Conservation (phyloP, 1,284 basidiomycete species). For the Cutaneotrichosporon dermatis region DNA sequence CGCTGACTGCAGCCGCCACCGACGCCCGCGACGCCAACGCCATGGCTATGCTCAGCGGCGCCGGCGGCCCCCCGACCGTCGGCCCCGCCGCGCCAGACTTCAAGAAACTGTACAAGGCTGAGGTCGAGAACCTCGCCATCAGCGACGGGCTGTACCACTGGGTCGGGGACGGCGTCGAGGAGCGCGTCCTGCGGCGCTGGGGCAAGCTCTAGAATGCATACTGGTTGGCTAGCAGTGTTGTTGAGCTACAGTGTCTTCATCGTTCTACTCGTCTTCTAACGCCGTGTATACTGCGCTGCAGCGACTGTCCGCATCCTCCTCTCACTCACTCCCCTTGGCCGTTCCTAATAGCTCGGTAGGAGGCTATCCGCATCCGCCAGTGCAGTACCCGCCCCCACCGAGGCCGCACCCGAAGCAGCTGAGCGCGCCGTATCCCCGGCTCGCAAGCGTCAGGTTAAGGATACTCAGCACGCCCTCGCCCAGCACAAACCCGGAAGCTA, state of each 20-base stretch:
- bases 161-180: conserved; percentile 74
- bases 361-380: conserved; percentile 33
- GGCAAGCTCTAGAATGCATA: conserved; percentile 50
- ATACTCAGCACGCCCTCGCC: conserved; percentile 87
- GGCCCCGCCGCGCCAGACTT: conserved; percentile 69
- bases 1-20: conserved; percentile 60
- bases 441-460: conserved; percentile 68
- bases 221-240: too few relatives aligned
- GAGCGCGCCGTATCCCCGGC: conserved; percentile 64
- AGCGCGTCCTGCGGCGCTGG: conserved; percentile 69
- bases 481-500: conserved; percentile 91
- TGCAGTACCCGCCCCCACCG: conserved; percentile 57
- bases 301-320: too few relatives aligned
- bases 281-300: not conserved
- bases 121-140: conserved; percentile 89
- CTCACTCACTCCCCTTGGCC: too few relatives aligned
- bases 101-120: conserved; percentile 82
- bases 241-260: not conserved
- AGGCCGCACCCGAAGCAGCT: conserved; percentile 75
- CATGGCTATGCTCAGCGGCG: conserved; percentile 63
- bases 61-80: conserved; percentile 51
- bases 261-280: not conserved
- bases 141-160: conserved; percentile 77
- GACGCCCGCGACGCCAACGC: conserved; percentile 67
- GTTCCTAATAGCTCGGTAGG: too few relatives aligned